Conservation (phyloP, 2,329 filamentous ascomycete species). For the Thyridium curvatum region DNA sequence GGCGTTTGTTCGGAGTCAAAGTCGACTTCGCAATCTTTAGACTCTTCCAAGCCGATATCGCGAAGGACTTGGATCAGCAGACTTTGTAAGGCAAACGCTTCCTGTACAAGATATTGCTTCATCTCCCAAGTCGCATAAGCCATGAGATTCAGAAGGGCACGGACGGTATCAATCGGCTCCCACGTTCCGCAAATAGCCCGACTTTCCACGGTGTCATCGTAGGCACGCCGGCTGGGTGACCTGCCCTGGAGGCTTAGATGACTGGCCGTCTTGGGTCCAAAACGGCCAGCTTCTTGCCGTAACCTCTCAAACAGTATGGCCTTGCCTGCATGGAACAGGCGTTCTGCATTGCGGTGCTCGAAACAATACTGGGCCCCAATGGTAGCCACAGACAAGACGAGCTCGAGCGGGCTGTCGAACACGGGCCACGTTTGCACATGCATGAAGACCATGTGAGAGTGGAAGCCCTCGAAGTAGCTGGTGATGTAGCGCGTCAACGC, state of each 20-base stretch:
- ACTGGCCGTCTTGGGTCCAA: too few species aligned
- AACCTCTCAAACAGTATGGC: slow-evolving; percentile 46
- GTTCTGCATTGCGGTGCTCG: slow-evolving; percentile 41
- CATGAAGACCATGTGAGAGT: slow-evolving; percentile 41
- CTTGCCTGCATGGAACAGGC: slow-evolving; percentile 51
- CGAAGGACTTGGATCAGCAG: slow-evolving; percentile 48
- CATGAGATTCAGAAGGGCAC: slow-evolving; percentile 45
- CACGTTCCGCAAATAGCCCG: too few species aligned
- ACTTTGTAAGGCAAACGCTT: slow-evolving; percentile 50
- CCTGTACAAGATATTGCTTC: slow-evolving; percentile 42
- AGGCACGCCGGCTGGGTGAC: not conserved
- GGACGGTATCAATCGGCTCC: slow-evolving; percentile 18
- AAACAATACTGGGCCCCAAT: slow-evolving; percentile 42
- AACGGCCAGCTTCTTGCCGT: slow-evolving; percentile 12
- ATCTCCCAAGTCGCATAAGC: slow-evolving; percentile 56
- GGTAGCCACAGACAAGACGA: slow-evolving; percentile 43
- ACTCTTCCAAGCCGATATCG: slow-evolving; percentile 24
- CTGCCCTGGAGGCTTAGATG: slow-evolving; percentile 10
- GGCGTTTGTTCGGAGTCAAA: too few species aligned
- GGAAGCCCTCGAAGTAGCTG: slow-evolving; percentile 18
- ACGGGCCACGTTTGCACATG: slow-evolving; percentile 9
- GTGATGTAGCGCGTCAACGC: slow-evolving; percentile 11
- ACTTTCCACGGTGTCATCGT: slow-evolving; percentile 32
- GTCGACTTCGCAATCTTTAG: not conserved
- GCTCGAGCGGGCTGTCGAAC: slow-evolving; percentile 20